Conservation (phyloP, 495 filamentous ascomycete species). For the Physcia stellaris region DNA sequence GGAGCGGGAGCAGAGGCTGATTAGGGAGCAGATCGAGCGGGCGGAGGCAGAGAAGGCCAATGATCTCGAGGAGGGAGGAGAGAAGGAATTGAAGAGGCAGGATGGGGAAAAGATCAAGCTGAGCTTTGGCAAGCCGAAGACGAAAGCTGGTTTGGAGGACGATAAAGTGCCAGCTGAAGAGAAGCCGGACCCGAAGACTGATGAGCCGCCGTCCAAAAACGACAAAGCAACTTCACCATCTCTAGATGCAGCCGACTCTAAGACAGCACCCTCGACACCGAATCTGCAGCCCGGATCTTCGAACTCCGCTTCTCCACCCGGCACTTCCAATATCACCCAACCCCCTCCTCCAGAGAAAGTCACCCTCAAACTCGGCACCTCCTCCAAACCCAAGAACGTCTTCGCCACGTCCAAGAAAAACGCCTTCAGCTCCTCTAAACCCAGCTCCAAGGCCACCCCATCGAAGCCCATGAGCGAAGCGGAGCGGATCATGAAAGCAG, state of each 20-base stretch:
- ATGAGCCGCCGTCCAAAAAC: constrained; percentile 7
- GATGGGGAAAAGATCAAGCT: constrained; percentile 79
- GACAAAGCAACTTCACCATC: constrained; percentile 14
- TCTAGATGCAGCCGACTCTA: constrained; percentile 14
- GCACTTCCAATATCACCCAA: too few relatives aligned
- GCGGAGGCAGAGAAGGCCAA: constrained; percentile 41
- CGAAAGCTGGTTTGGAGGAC: constrained; percentile 16
- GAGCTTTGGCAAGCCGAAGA: constrained; percentile 44
- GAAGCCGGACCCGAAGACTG: constrained; percentile 1
- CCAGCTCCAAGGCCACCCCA: constrained; percentile 34
- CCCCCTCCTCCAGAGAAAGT: constrained; percentile 26
- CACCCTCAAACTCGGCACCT: constrained; percentile 42
- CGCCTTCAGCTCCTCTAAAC: constrained; percentile 49
- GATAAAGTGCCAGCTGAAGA: constrained; percentile 16
- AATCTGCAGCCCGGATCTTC: too few relatives aligned
- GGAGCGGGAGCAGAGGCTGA: constrained; percentile 65
- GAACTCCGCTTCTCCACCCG: too few relatives aligned
- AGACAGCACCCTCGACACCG: constrained; percentile 12
- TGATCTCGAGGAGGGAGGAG: constrained; percentile 31
- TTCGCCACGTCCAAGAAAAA: constrained; percentile 60
- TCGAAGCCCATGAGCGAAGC: constrained; percentile 75
- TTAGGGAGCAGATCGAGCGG: constrained; percentile 65
- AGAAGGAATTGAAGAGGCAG: constrained; percentile 44
- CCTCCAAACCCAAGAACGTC: constrained; percentile 62
- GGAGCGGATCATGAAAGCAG: constrained; percentile 84